Conservation (phyloP, 2,329 filamentous ascomycete species). For the Penicillium sclerotigenum region DNA sequence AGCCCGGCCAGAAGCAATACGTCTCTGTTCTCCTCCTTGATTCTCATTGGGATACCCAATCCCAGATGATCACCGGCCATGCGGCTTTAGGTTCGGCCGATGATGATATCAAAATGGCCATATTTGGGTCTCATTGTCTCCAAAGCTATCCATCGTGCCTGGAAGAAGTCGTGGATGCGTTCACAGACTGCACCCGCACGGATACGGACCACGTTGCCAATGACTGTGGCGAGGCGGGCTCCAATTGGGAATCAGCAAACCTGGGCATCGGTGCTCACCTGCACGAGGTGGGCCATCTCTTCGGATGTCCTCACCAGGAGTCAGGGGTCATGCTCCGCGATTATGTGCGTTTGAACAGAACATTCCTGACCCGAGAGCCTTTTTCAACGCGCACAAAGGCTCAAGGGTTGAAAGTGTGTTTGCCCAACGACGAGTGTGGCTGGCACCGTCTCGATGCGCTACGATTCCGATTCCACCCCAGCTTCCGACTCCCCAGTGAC, state of each 20-base stretch:
- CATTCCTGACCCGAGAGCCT: conserved; percentile 75
- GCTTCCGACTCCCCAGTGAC: conserved; percentile 81
- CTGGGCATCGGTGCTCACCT: conserved; percentile 91
- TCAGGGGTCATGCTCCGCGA: conserved; percentile 89
- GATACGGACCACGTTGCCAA: conserved; percentile 78
- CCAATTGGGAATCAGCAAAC: conserved; percentile 92
- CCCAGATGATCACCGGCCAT: conserved; percentile 71
- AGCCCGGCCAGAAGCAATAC: conserved; percentile 77
- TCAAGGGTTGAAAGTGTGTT: conserved; percentile 69
- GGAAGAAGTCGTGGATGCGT: conserved; percentile 85
- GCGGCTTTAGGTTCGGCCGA: conserved; percentile 74
- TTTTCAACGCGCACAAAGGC: conserved; percentile 84
- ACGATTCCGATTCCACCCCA: conserved; percentile 85
- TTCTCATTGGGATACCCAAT: conserved; percentile 74
- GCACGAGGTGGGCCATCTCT: conserved; percentile 84
- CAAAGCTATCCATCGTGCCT: conserved; percentile 87
- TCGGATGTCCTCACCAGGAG: conserved; percentile 87
- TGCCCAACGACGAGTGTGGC: conserved; percentile 75
- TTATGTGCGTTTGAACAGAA: conserved; percentile 78
- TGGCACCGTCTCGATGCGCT: conserved; percentile 91
- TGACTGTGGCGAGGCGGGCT: conserved; percentile 80
- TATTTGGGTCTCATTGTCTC: conserved; percentile 89
- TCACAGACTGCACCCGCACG: conserved; percentile 85
- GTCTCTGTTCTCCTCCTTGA: conserved; percentile 86
- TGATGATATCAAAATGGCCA: conserved; percentile 74